Evolutionary conservation across 768 basidiomycete species (phyloP).

Genomic region (Dioszegia crocea): DNA sequence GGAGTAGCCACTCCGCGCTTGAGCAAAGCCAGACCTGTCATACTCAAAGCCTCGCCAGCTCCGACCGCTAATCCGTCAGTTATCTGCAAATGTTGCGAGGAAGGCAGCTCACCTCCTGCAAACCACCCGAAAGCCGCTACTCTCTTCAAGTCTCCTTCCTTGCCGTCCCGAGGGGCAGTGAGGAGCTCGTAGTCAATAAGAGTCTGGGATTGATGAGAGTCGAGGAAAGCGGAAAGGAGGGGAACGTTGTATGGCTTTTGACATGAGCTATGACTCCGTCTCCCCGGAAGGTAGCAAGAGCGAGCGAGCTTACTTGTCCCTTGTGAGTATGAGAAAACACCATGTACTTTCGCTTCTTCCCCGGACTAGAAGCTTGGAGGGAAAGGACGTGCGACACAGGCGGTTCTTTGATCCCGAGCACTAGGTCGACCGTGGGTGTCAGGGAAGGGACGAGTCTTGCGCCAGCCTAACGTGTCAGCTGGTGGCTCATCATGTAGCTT

Average conservation of each 20-base stretch:
- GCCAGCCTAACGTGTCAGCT: slow-evolving; percentile 61
- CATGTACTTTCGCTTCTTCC: slow-evolving; percentile 64
- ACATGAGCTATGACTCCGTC: background rate
- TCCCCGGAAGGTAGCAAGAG: too few relatives aligned
- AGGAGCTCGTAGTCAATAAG: slow-evolving; percentile 84
- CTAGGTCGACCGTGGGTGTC: slow-evolving; percentile 60
- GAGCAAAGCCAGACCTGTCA: slow-evolving; percentile 73
- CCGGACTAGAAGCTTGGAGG: slow-evolving; percentile 52
- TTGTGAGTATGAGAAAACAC: slow-evolving; percentile 93
- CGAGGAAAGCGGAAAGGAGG: slow-evolving; percentile 57
- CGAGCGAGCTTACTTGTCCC: slow-evolving; percentile 41
- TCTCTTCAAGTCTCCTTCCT: slow-evolving; percentile 46
- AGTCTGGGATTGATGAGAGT: slow-evolving; percentile 36
- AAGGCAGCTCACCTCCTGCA: slow-evolving; percentile 65
- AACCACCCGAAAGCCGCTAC: slow-evolving; percentile 89
- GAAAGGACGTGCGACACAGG: slow-evolving; percentile 60
- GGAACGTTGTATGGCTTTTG: slow-evolving; percentile 71
- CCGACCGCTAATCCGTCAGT: slow-evolving; percentile 62
- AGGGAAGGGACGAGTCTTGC: slow-evolving; percentile 63
- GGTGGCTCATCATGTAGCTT: background rate
- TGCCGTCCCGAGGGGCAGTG: slow-evolving; percentile 56
- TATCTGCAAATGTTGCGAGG: background rate
- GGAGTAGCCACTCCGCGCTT: slow-evolving; percentile 75
- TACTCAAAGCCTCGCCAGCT: slow-evolving; percentile 71
- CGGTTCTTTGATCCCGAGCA: slow-evolving; percentile 86